A percentile compares a stretch with the other conserved stretches of the same genome.
Conservation (phyloP, 176 grass and related monocot species). For the barley (Hordeum vulgare) region MorexV3_pseudomolecules_assembly NC_058518.1:279276597-279277096, state of each 20-base stretch:
- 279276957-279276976: constrained; percentile 59
- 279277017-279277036: not conserved
- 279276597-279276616: constrained; percentile 27
- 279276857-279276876: constrained; percentile 41
- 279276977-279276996: constrained; percentile 50
- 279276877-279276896: constrained; percentile 37
- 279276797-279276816: not conserved
- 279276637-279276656: too few relatives aligned
- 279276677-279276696: not conserved
- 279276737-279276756: not conserved
- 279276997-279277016: not conserved
- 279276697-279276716: not conserved
- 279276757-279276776: not conserved
- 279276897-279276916: constrained; percentile 46
- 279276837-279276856: not conserved
- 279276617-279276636: constrained; percentile 21
- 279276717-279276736: not conserved
- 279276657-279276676: not conserved
- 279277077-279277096: not conserved
- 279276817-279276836: not conserved
- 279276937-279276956: constrained; percentile 67
- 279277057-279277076: not conserved
- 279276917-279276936: constrained; percentile 66
- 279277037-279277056: not conserved
- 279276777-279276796: not conserved